Evolutionary conservation across 2,329 filamentous ascomycete species (phyloP).

Genomic region (Pseudocercospora musae): DNA sequence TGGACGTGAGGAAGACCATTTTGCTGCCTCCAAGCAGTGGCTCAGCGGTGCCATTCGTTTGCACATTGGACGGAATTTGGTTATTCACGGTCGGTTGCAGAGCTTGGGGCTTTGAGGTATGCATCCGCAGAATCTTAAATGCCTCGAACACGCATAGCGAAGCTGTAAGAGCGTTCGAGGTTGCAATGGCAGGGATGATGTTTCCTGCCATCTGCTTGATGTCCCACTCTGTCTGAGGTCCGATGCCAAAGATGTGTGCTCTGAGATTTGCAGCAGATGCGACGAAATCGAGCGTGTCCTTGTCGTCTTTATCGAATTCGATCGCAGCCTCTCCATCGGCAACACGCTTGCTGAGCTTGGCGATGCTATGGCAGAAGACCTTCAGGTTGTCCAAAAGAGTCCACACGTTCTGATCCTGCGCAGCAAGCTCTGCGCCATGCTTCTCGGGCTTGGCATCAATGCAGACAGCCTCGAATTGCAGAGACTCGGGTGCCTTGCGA

Average conservation of each 20-base stretch:
- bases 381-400: slow-evolving; percentile 76
- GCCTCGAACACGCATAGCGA: slow-evolving; percentile 88
- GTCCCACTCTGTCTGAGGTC: slow-evolving; percentile 85
- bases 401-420: slow-evolving; percentile 72
- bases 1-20: slow-evolving; percentile 79
- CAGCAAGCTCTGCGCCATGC: slow-evolving; percentile 50
- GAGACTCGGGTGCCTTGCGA: slow-evolving; percentile 67
- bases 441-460: slow-evolving; percentile 25
- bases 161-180: slow-evolving; percentile 94
- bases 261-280: slow-evolving; percentile 85
- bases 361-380: slow-evolving; percentile 81
- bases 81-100: slow-evolving; percentile 18
- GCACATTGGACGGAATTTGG: slow-evolving; percentile 8
- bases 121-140: slow-evolving; percentile 77
- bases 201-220: slow-evolving; percentile 99
- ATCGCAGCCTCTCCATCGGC: slow-evolving; percentile 61
- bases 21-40: slow-evolving; percentile 44
- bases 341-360: slow-evolving; percentile 71
- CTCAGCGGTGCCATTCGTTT: slow-evolving; percentile 16
- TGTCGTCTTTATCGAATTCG: slow-evolving; percentile 94
- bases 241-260: slow-evolving; percentile 84
- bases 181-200: slow-evolving; percentile 97
- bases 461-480: slow-evolving; percentile 61
- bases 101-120: slow-evolving; percentile 29
- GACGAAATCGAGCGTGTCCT: slow-evolving; percentile 92